Conservation (phyloP, 371 early-diverging fungal genomes). For the Syncephalastrum monosporum region DNA sequence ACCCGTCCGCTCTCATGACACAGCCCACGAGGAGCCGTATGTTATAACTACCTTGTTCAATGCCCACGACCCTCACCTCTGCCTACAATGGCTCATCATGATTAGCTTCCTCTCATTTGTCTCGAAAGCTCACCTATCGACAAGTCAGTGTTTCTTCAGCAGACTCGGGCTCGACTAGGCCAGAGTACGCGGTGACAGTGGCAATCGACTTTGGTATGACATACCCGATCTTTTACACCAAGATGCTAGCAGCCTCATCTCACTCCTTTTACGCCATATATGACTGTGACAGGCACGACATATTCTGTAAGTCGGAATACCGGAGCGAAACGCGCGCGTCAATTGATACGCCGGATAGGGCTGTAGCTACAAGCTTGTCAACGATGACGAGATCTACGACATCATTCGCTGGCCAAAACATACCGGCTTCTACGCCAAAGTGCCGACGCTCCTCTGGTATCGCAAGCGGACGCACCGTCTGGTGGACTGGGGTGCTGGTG, state of each 20-base stretch:
- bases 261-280: background rate
- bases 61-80: no score
- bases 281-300: conserved; percentile 3
- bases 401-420: conserved; percentile 29
- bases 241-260: background rate
- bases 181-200: conserved; percentile 1
- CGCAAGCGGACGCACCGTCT: conserved; percentile 14
- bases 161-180: no score
- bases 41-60: no score
- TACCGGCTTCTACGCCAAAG: conserved; percentile 27
- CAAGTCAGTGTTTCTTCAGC: no score
- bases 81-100: no score
- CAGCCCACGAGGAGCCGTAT: no score
- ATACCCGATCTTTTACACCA: background rate
- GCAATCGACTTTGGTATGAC: conserved; percentile 7
- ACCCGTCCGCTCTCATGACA: no score
- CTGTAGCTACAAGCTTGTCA: conserved; percentile 21
- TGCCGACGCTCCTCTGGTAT: conserved; percentile 27
- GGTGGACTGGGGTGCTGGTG: conserved; percentile 51
- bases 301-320: conserved; percentile 1
- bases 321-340: background rate
- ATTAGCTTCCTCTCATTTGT: no score
- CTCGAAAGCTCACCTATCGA: no score
- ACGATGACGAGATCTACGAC: conserved; percentile 22
- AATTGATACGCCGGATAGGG: conserved; percentile 13